Base-by-base conservation (phyloP, 148 eudicot genomes). In the Diospyros kaki region DNA sequence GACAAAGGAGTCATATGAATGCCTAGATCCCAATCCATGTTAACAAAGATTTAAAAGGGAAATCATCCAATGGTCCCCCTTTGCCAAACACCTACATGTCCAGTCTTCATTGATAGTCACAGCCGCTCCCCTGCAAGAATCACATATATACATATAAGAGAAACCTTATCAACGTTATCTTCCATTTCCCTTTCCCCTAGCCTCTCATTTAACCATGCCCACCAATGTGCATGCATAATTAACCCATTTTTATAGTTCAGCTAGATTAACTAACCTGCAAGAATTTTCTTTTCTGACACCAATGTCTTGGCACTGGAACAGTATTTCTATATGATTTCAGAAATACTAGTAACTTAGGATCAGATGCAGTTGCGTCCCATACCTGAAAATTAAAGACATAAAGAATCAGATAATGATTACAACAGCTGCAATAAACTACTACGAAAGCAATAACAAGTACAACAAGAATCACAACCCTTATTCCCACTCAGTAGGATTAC, bases 121-220 rank as follows among this genome's bases (percentile, higher is more conserved):
- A 87, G 88, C 91, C 81, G 83, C 81, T 79, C 91, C 90, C 99
- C 99, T 96, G 99, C 99, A 96, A 93, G 97, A 96, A 93, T 81
- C 96, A 90, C 89, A 94, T 89, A 89, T 86, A 86, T 91, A 82
- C 74, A 84, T 88, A 96, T 96, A 96, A 96, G 98, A 95, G 87
- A 92, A 89, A 89, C 91, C 92, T 79, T 78, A 84, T 85, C 83
- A 74, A 76, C 83, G 73, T 72, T 80, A 86, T 83, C 78, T 65
- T 80, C 80, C 85, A 81, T 60, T 78, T 74, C 85, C 91, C 66
- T 80, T 69, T 56, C 86, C 85, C 87, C 66, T 73, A 75, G 65
- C 76, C 78, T 82, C 73, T 72, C 75, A 69, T 51, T 67, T 13
- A 41, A 51, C 13, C 73, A 72, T 73, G 65, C 66, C 12, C 60